Conservation (phyloP, 441 rosid species). For the Omphalea diandra region DNA sequence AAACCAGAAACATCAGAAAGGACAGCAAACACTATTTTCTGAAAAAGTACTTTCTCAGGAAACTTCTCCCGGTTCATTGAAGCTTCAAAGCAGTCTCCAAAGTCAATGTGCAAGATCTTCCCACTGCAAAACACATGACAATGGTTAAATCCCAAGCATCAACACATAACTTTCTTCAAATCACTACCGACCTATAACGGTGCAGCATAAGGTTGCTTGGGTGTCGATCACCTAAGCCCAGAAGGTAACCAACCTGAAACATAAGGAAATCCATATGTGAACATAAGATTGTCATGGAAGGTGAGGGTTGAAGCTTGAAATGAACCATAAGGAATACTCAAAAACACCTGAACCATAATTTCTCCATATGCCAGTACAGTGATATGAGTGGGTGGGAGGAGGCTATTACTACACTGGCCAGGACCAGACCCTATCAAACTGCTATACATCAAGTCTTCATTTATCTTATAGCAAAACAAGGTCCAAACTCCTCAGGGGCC, state of each 20-base stretch:
- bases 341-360: neutral
- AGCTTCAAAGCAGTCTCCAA: slow-evolving; percentile 99
- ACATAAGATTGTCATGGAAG: neutral
- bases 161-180: slow-evolving; percentile 7
- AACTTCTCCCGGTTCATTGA: slow-evolving; percentile 99
- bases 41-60: slow-evolving; percentile 80
- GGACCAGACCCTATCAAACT: neutral
- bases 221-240: slow-evolving; percentile 99
- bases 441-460: neutral
- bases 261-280: slow-evolving; percentile 12
- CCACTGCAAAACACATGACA: slow-evolving; percentile 57
- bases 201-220: slow-evolving; percentile 99
- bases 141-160: slow-evolving; percentile 14
- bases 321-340: neutral
- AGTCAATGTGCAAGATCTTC: slow-evolving; percentile 97
- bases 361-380: neutral
- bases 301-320: neutral
- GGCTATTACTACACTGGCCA: neutral
- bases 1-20: neutral
- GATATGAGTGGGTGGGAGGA: neutral
- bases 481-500: neutral
- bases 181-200: slow-evolving; percentile 68
- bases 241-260: slow-evolving; percentile 97
- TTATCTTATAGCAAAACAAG: neutral
- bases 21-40: neutral